Evolutionary conservation across 139 green algal species (phyloP).

Genomic region (Asterochloris erici): DNA sequence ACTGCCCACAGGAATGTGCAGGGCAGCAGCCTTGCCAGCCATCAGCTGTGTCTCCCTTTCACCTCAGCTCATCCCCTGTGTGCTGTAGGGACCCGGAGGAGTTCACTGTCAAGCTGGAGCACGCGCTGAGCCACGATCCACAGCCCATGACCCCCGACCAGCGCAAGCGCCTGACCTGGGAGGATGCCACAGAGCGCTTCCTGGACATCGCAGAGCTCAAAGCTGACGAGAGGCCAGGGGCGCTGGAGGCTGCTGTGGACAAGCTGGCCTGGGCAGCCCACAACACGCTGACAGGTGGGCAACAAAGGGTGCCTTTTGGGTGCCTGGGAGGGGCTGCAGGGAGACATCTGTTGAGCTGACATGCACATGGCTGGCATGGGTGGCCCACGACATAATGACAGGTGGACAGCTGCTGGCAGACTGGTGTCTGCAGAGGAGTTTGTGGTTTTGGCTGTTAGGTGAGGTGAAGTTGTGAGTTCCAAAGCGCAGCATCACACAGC

Average conservation of each 20-base stretch:
- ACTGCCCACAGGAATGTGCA: too few species aligned
- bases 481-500: too few species aligned
- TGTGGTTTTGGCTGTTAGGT: background rate
- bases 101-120: constrained; percentile 76
- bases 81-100: constrained; percentile 63
- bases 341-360: background rate
- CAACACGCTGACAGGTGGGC: constrained; percentile 49
- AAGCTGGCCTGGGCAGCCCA: constrained; percentile 53
- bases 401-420: background rate
- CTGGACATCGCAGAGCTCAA: constrained; percentile 75
- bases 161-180: constrained; percentile 85
- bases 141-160: constrained; percentile 73
- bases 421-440: background rate
- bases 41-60: too few species aligned
- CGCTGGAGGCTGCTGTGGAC: constrained; percentile 47
- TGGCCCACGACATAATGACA: background rate
- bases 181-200: constrained; percentile 94
- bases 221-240: constrained; percentile 37
- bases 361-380: background rate
- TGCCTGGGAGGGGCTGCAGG: background rate
- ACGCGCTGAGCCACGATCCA: constrained; percentile 67
- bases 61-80: too few species aligned
- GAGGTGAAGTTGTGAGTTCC: too few species aligned
- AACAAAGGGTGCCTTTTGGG: background rate
- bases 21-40: too few species aligned